Conservation (phyloP, 352 stramenopile genomes). For the Phytophthora boehmeriae region DNA sequence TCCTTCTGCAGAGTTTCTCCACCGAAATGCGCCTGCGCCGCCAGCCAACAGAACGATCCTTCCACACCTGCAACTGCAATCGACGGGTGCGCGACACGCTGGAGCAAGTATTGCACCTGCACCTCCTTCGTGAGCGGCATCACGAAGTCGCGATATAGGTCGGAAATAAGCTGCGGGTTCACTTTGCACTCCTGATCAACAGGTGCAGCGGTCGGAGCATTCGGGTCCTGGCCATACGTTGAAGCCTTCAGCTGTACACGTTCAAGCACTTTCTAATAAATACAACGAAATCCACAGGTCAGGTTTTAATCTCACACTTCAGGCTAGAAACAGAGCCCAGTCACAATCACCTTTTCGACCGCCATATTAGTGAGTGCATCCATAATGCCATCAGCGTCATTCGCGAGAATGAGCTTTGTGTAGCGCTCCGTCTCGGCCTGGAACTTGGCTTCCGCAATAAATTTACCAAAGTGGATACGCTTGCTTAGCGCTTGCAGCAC, state of each 20-base stretch:
- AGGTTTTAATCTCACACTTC: background rate
- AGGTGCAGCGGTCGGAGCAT: slow-evolving; percentile 36
- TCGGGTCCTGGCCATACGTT: slow-evolving; percentile 93
- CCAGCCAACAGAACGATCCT: slow-evolving; percentile 82
- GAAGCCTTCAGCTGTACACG: slow-evolving; percentile 96
- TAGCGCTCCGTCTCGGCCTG: slow-evolving; percentile 91
- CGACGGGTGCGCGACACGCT: slow-evolving; percentile 78
- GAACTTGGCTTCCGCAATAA: slow-evolving; percentile 98
- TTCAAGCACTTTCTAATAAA: slow-evolving; percentile 81
- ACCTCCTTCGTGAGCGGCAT: slow-evolving; percentile 99
- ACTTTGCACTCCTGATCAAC: slow-evolving; percentile 90
- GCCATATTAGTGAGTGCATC: slow-evolving; percentile 93
- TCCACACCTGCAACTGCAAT: slow-evolving; percentile 73
- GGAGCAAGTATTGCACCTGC: slow-evolving; percentile 93
- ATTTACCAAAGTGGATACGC: slow-evolving; percentile 99
- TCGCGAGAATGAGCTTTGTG: slow-evolving; percentile 90
- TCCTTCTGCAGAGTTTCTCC: slow-evolving; percentile 45
- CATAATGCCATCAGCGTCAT: slow-evolving; percentile 97
- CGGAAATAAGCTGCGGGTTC: slow-evolving; percentile 95
- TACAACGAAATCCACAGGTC: background rate
- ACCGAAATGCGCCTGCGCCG: slow-evolving; percentile 70
- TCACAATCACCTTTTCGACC: slow-evolving; percentile 88
- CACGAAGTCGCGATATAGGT: slow-evolving; percentile 97
- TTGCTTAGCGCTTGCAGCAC: slow-evolving; percentile 96
- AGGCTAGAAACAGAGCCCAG: slow-evolving; percentile 11